Conservation (phyloP, 192 early-diverging fungal genomes). For the Backusella sp. region DNA sequence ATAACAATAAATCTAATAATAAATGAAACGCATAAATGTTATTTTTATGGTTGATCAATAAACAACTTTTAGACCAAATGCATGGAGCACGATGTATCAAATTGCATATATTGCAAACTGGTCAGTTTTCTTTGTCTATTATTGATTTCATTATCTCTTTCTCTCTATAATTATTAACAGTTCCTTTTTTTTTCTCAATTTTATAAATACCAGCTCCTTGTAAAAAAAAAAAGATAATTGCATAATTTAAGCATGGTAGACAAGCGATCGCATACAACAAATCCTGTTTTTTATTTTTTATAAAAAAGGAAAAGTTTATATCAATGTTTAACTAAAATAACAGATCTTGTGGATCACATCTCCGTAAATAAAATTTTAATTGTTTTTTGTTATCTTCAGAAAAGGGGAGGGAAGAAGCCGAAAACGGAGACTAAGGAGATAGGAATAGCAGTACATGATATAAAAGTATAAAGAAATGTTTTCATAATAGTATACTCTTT, state of each 20-base stretch:
- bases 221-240: too few species aligned
- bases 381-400: slow-evolving; percentile 3
- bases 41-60: neutral
- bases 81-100: neutral
- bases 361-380: neutral
- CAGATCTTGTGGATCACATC: neutral
- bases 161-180: neutral
- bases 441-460: neutral
- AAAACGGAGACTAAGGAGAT: neutral
- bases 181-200: neutral
- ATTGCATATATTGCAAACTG: neutral
- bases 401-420: neutral
- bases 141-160: neutral
- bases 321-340: neutral
- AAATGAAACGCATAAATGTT: slow-evolving; percentile 2
- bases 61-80: neutral
- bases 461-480: neutral
- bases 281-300: neutral
- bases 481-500: neutral
- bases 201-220: too few species aligned
- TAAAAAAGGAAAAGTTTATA: neutral
- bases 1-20: neutral
- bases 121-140: neutral
- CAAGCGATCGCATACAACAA: neutral
- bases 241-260: neutral